A percentile compares a stretch with the other conserved stretches of the same genome.
These are phyloP conservation scores for Colletotrichum tanaceti DNA, from an alignment of 2,329 filamentous ascomycete species.

Conservation along the genomic window DNA sequence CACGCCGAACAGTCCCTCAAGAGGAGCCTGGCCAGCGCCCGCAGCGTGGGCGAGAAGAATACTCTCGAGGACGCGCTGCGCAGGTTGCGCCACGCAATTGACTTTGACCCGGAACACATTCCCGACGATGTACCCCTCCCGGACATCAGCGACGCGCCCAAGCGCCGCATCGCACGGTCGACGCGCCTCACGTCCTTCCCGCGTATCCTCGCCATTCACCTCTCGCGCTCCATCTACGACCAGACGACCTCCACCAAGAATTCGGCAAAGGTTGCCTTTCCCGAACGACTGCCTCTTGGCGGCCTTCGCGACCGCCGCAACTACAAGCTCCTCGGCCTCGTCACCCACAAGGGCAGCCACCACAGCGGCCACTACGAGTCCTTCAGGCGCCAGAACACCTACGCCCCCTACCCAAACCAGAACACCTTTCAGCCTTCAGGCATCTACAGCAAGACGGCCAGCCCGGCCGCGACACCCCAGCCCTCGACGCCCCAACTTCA, in stretches of 20 bases:
- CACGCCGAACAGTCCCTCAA: constrained; percentile 77
- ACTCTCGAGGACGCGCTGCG: constrained; percentile 61
- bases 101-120: constrained; percentile 82
- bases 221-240: constrained; percentile 94
- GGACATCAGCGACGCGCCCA: constrained; percentile 78
- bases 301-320: constrained; percentile 80
- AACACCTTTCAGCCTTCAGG: constrained; percentile 81
- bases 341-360: constrained; percentile 95
- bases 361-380: constrained; percentile 98
- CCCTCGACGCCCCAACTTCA: constrained; percentile 60
- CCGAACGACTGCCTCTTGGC: constrained; percentile 85
- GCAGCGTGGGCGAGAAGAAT: constrained; percentile 63
- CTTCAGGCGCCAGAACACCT: constrained; percentile 83
- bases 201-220: constrained; percentile 88
- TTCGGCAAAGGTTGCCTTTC: constrained; percentile 91
- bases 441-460: constrained; percentile 74
- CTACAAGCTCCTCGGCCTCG: constrained; percentile 87
- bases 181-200: constrained; percentile 90
- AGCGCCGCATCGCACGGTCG: constrained; percentile 85
- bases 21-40: constrained; percentile 67
- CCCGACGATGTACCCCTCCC: constrained; percentile 80
- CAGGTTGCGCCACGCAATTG: constrained; percentile 76
- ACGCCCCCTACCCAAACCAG: constrained; percentile 83
- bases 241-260: constrained; percentile 84
- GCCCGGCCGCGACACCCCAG: constrained; percentile 63